These are phyloP conservation scores for Wickerhamiella vanderwaltii DNA, from an alignment of 805 yeast genomes.

Conservation along the genomic window DNA sequence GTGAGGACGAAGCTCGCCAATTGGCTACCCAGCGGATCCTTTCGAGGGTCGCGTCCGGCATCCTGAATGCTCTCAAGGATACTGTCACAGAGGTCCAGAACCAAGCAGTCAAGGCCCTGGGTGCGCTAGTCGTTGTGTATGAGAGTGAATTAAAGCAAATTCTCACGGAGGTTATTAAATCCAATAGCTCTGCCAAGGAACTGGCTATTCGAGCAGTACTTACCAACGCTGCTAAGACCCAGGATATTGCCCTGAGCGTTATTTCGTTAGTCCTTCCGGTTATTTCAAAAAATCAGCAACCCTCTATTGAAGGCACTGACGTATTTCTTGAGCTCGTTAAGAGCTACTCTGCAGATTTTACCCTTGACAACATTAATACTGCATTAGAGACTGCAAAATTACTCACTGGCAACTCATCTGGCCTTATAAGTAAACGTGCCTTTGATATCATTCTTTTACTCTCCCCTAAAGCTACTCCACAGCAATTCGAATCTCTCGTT, in stretches of 20 bases:
- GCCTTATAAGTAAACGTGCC: slow-evolving; percentile 40
- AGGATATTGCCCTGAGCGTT: slow-evolving; percentile 18
- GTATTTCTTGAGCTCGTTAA: slow-evolving; percentile 44
- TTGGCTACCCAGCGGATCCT: slow-evolving; percentile 27
- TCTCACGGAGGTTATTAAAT: slow-evolving; percentile 11
- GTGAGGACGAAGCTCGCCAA: slow-evolving; percentile 27
- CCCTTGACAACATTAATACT: slow-evolving; percentile 27
- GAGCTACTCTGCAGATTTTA: slow-evolving; percentile 35
- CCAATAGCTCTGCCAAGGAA: slow-evolving; percentile 10
- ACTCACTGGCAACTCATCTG: slow-evolving; percentile 32
- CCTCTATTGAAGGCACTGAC: slow-evolving; percentile 46
- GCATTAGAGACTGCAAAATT: slow-evolving; percentile 27
- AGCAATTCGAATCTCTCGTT: slow-evolving; percentile 19
- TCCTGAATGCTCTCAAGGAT: slow-evolving; percentile 8
- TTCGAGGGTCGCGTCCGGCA: slow-evolving; percentile 3
- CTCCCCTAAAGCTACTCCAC: slow-evolving; percentile 24
- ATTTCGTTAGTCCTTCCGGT: slow-evolving; percentile 21
- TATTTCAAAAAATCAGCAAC: slow-evolving; percentile 15
- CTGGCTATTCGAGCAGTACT: slow-evolving; percentile 29
- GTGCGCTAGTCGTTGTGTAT: slow-evolving; percentile 28
- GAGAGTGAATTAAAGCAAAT: slow-evolving; percentile 23
- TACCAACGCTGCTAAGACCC: slow-evolving; percentile 19
- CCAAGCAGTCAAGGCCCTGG: slow-evolving; percentile 53
- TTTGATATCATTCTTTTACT: slow-evolving; percentile 38
- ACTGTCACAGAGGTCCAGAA: slow-evolving; percentile 42